Base-by-base conservation (phyloP, 2,329 filamentous ascomycete species). In the Trichophyton benhamiae region DNA sequence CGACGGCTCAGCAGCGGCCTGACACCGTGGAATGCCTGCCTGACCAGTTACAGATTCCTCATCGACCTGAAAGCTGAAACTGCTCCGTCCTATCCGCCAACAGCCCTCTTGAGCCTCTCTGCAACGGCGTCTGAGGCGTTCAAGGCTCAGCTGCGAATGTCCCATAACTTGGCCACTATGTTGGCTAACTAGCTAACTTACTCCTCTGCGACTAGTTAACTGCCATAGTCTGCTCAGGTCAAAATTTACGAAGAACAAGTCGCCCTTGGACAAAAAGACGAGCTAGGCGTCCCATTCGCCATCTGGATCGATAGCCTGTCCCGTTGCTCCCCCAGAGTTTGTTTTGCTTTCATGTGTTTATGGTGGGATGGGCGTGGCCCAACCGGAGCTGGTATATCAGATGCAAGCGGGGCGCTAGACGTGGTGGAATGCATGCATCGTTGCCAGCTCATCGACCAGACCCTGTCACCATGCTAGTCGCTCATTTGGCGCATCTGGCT, bases 401-500 rank as follows among this genome's bases (percentile, higher is more conserved):
- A 42, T 58, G 55, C 33, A 58, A 44, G 55, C 55, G 55, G 55
- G 55, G 55, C 55, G 55, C 55, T 42, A 44, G 55, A 41, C 33
- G 55, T 58, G 55, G 55, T 58, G 36, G 46, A 53, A 63, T 62
- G 64, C 64, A 65, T 67, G 67, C 67, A 68, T 46, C 22, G 20
- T 52, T 68, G 67, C 67, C 67, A 68, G 63, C 67, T 61, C 65
- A 66, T 66, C 65, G 63, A 11, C 61, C 27, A 62, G 59, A 59
- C 61, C 62, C 55, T 58, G 60, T 60, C 60, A 49, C 59, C 55
- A 58, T 65, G 62, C 64, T 49, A 36, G 49, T 41, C 62, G 59
- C 48, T 64, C 62, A 65, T 65, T 64, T 61, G 60, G 61, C 59
- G 57, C 58, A 36, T 58, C 60, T 49, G 41, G 30, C 17, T 52